These are phyloP conservation scores for Calophaca sinica DNA, from an alignment of 306 rosid species.

Conservation along the genomic window DNA sequence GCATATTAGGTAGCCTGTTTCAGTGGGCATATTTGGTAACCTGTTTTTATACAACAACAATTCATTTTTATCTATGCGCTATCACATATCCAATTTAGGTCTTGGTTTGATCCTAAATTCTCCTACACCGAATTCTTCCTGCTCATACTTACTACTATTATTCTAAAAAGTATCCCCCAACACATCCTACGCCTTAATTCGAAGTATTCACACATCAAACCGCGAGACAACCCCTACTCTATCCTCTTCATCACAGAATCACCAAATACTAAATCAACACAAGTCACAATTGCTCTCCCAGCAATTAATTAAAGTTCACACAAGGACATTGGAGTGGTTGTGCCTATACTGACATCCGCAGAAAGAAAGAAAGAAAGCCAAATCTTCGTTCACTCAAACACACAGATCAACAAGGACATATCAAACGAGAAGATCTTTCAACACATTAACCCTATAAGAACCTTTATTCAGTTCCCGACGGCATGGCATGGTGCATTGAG, in stretches of 20 bases:
- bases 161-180: constrained; percentile 14
- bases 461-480: constrained; percentile 36
- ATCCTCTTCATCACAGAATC: constrained; percentile 32
- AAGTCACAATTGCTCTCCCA: constrained; percentile 21
- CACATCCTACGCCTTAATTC: constrained; percentile 30
- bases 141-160: constrained; percentile 7
- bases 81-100: constrained; percentile 37
- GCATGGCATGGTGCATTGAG: constrained; percentile 19
- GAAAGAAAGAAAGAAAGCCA: neutral
- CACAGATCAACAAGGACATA: neutral
- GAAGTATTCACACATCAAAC: constrained; percentile 27
- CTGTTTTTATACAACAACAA: constrained; percentile 7
- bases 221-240: constrained; percentile 2
- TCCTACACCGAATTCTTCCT: neutral
- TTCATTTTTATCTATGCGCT: neutral
- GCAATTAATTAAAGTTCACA: constrained; percentile 28
- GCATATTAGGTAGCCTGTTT: neutral
- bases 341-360: neutral
- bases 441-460: constrained; percentile 21
- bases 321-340: neutral
- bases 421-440: constrained; percentile 13
- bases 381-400: constrained; percentile 21
- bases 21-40: neutral
- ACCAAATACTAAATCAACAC: constrained; percentile 23
- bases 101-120: constrained; percentile 30